Percentiles rank a stretch among this genome's conserved stretches.
Conservation (phyloP, 305 asterid genomes). For the Plantago rigida region DNA sequence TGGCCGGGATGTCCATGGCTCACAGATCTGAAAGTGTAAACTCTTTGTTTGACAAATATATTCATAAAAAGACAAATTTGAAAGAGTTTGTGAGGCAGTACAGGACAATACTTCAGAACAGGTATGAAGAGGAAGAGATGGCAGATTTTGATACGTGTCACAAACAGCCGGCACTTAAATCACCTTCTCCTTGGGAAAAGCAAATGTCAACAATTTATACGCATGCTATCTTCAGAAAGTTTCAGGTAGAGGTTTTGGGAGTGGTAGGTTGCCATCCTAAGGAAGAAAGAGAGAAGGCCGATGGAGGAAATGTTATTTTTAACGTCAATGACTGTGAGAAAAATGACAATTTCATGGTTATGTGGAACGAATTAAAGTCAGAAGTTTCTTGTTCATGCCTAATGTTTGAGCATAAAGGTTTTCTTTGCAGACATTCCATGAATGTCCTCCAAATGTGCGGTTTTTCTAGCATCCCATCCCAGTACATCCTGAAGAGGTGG, state of each 20-base stretch:
- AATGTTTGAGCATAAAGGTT: conserved; percentile 77
- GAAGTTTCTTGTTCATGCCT: conserved; percentile 86
- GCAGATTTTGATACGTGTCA: conserved; percentile 86
- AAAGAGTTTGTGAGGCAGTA: conserved; percentile 82
- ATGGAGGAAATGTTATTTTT: conserved; percentile 43
- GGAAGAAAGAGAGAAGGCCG: conserved; percentile 54
- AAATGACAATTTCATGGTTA: conserved; percentile 56
- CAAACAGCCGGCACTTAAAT: conserved; percentile 86
- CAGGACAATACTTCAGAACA: conserved; percentile 58
- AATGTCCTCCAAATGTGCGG: conserved; percentile 90
- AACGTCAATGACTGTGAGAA: conserved; percentile 83
- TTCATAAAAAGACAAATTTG: conserved; percentile 67
- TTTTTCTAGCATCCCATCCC: conserved; percentile 67
- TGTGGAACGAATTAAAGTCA: conserved; percentile 51
- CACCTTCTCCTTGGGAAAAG: conserved; percentile 96
- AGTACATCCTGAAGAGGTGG: conserved; percentile 79
- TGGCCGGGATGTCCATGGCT: conserved; percentile 70
- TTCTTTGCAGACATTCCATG: conserved; percentile 86
- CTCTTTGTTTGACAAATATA: conserved; percentile 72
- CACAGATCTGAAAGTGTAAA: conserved; percentile 70
- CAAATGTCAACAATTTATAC: conserved; percentile 80
- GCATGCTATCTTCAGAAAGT: conserved; percentile 71
- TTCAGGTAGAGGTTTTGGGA: conserved; percentile 87
- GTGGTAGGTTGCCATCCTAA: conserved; percentile 93
- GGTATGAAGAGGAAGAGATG: conserved; percentile 82